phyloP scores from a whole-genome alignment of 345 rosid genomes.

The Eutrema japonicum region DNA sequence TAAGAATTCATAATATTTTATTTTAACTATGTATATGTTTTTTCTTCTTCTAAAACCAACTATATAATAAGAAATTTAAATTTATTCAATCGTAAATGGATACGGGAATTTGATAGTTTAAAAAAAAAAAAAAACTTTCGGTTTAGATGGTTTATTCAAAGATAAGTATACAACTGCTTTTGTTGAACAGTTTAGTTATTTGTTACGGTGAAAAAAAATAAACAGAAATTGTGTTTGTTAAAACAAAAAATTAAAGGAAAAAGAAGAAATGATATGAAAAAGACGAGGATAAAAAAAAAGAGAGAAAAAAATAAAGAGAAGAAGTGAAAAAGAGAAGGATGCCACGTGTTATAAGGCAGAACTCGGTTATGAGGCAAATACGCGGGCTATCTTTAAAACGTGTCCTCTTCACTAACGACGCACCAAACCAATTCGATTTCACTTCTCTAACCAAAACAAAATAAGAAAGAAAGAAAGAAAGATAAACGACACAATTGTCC shows the following conservation, averaged over 20 bases:
- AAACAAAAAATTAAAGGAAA: neutral
- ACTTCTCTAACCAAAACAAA: conserved; percentile 28
- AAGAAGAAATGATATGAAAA: conserved; percentile 20
- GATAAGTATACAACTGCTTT: no score
- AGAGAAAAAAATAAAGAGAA: neutral
- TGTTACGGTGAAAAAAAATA: neutral
- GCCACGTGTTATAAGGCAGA: conserved; percentile 38
- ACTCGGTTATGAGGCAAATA: conserved; percentile 34
- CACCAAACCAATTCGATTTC: conserved; percentile 41
- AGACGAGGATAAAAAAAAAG: conserved; percentile 26
- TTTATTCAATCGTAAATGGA: neutral
- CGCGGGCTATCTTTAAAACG: conserved; percentile 44
- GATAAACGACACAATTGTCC: conserved; percentile 43
- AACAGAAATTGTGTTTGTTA: neutral
- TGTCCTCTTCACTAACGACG: conserved; percentile 46
- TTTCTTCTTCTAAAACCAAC: no score
- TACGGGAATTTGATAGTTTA: no score
- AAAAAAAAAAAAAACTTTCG: no score
- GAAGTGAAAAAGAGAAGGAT: conserved; percentile 9
- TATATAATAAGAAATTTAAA: neutral
- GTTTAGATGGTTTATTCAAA: no score
- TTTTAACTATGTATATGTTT: neutral
- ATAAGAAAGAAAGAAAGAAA: neutral
- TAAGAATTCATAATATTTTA: no score
- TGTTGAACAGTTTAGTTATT: no score